These are phyloP conservation scores for Talaromyces nanjingensis DNA, from an alignment of 495 filamentous ascomycete genomes.

Conservation along the genomic window DNA sequence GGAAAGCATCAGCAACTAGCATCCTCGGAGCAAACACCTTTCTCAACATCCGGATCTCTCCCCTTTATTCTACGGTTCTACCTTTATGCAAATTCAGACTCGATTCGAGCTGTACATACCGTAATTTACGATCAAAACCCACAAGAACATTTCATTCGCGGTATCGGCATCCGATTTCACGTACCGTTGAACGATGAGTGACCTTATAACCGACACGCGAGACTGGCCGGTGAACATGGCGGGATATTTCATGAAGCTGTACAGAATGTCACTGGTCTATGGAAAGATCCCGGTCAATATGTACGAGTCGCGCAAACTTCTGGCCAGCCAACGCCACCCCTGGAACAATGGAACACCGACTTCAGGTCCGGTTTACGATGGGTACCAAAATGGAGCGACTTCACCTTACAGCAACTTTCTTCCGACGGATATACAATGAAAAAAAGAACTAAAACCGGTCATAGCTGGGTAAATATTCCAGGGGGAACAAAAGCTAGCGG, in stretches of 20 bases:
- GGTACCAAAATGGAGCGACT: slow-evolving; percentile 44
- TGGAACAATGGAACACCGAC: slow-evolving; percentile 26
- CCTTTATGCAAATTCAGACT: slow-evolving; percentile 33
- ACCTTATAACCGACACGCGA: slow-evolving; percentile 33
- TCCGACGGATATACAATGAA: slow-evolving; percentile 44
- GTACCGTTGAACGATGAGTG: slow-evolving; percentile 30
- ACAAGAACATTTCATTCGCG: slow-evolving; percentile 27
- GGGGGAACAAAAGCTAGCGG: slow-evolving; percentile 39
- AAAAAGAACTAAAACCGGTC: slow-evolving; percentile 40
- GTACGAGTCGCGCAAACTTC: slow-evolving; percentile 29
- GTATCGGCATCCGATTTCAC: slow-evolving; percentile 31
- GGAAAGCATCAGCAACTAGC: slow-evolving; percentile 9
- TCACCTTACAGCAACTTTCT: slow-evolving; percentile 37
- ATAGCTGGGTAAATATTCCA: slow-evolving; percentile 43
- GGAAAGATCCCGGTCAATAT: slow-evolving; percentile 28
- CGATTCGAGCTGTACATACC: slow-evolving; percentile 30
- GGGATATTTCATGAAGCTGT: slow-evolving; percentile 34
- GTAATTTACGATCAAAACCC: slow-evolving; percentile 30
- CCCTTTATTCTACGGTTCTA: slow-evolving; percentile 38
- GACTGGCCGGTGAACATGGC: slow-evolving; percentile 29
- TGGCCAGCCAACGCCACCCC: slow-evolving; percentile 22
- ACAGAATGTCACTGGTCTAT: slow-evolving; percentile 33
- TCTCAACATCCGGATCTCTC: slow-evolving; percentile 19
- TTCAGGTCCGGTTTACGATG: slow-evolving; percentile 30
- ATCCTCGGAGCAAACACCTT: not conserved